phyloP scores from a whole-genome alignment of 1,284 basidiomycete genomes.

The Ceratobasidium sp. region DNA sequence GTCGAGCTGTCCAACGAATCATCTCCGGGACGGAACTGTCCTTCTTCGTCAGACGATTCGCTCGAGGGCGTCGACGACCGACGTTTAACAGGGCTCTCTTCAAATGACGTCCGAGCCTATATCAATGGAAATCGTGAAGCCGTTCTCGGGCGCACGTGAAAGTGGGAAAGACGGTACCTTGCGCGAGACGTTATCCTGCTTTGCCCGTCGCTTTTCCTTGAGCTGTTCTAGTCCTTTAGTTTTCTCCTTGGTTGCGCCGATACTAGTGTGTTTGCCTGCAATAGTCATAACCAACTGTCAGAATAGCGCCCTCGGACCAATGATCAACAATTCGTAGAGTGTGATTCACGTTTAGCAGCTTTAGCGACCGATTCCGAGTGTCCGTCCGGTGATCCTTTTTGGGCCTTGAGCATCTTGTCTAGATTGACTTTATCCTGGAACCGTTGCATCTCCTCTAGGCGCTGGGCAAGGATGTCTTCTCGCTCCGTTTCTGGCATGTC shows the following conservation, averaged over 20 bases:
- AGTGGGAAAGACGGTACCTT: constrained; percentile 35
- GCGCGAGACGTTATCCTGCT: constrained; percentile 72
- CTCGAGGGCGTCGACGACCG: constrained; percentile 63
- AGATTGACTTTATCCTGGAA: constrained; percentile 80
- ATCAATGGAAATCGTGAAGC: constrained; percentile 59
- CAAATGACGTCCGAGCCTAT: constrained; percentile 45
- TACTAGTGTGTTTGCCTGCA: constrained; percentile 77
- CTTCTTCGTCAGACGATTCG: constrained; percentile 73
- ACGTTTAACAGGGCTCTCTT: constrained; percentile 50
- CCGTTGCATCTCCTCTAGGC: constrained; percentile 84
- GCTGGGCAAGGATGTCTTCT: constrained; percentile 84
- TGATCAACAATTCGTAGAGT: constrained; percentile 22
- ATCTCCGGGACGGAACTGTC: constrained; percentile 74
- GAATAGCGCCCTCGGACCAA: constrained; percentile 43
- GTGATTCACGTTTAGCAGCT: constrained; percentile 79
- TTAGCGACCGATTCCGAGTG: constrained; percentile 70
- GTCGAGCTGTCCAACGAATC: constrained; percentile 65
- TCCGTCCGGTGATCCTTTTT: constrained; percentile 67
- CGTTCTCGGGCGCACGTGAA: constrained; percentile 56
- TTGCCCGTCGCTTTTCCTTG: constrained; percentile 83
- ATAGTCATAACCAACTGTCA: constrained; percentile 11
- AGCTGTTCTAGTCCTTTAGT: constrained; percentile 82
- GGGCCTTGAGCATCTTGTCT: constrained; percentile 77
- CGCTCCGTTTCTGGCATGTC: constrained; percentile 88
- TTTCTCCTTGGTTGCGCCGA: constrained; percentile 88